Conservation (phyloP, 106 monocot genomes). For the Xerophyta viscosa region DNA sequence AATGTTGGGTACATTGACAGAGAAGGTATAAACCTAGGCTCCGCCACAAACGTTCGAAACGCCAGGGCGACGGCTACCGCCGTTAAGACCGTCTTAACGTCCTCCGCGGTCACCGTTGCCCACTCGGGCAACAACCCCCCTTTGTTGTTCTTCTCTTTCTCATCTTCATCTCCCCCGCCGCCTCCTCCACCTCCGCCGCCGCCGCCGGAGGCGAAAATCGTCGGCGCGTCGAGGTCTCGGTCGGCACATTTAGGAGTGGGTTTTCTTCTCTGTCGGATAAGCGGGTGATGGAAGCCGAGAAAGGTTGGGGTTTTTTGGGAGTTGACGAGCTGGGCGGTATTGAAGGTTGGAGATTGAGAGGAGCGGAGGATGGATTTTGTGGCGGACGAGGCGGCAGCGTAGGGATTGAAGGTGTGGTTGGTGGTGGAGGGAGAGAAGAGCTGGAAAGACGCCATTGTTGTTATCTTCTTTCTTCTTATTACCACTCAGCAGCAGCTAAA, state of each 20-base stretch:
- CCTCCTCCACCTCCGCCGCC: conserved; percentile 30
- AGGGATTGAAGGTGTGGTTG: neutral
- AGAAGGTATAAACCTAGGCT: conserved; percentile 96
- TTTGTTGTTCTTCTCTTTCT: no score
- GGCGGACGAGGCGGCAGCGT: neutral
- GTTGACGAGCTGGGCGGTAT: conserved; percentile 1
- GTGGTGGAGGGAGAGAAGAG: no score
- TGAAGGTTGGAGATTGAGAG: conserved; percentile 6
- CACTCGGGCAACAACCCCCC: conserved; percentile 74
- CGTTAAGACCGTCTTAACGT: conserved; percentile 76
- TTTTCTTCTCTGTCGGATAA: neutral
- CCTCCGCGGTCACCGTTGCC: conserved; percentile 55
- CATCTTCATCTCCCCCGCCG: no score
- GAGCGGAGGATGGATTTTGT: neutral
- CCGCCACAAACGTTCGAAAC: conserved; percentile 82
- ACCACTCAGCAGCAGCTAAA: no score
- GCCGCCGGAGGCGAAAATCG: neutral
- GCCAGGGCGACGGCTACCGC: conserved; percentile 75
- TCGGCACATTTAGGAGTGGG: neutral
- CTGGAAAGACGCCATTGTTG: no score
- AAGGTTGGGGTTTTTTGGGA: conserved; percentile 4
- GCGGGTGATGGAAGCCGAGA: neutral
- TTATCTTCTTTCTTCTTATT: no score
- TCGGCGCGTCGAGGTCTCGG: neutral
- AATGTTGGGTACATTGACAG: conserved; percentile 99